Evolutionary conservation across 345 rosid species (phyloP).

Genomic region (Nasturtium officinale): DNA sequence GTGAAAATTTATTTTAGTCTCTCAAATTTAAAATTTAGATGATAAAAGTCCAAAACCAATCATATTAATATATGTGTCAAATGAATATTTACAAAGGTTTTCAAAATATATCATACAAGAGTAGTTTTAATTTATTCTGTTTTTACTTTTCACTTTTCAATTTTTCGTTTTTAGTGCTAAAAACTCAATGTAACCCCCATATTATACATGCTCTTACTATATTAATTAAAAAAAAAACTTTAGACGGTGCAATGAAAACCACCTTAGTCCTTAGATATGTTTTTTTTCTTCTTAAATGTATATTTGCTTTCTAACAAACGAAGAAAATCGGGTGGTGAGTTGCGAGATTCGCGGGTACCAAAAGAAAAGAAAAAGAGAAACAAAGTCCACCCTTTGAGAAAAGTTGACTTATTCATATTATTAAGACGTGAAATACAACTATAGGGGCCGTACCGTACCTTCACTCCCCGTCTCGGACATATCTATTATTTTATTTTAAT

Average conservation of each 20-base stretch:
- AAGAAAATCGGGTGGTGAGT: constrained; percentile 28
- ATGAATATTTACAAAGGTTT: too few relatives aligned
- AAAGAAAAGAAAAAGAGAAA: background rate
- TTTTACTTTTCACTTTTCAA: too few relatives aligned
- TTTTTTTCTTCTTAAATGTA: background rate
- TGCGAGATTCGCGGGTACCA: constrained; percentile 32
- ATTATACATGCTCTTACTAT: too few relatives aligned
- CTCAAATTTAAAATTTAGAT: too few relatives aligned
- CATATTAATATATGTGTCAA: too few relatives aligned
- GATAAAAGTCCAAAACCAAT: too few relatives aligned
- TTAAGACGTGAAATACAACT: constrained; percentile 37
- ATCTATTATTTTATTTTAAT: background rate
- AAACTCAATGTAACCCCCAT: too few relatives aligned
- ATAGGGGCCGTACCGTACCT: constrained; percentile 36
- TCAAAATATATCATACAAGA: too few relatives aligned
- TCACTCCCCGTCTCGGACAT: constrained; percentile 21
- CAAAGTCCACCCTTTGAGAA: constrained; percentile 26
- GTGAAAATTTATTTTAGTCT: too few relatives aligned
- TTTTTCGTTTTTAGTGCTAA: too few relatives aligned
- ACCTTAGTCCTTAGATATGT: constrained; percentile 7
- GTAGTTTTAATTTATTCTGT: too few relatives aligned
- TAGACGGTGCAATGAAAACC: constrained; percentile 19
- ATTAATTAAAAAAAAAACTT: background rate
- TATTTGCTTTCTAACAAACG: background rate
- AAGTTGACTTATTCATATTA: constrained; percentile 30